phyloP scores from a whole-genome alignment of 768 basidiomycete species.

The Auriculariales sp. region DNA sequence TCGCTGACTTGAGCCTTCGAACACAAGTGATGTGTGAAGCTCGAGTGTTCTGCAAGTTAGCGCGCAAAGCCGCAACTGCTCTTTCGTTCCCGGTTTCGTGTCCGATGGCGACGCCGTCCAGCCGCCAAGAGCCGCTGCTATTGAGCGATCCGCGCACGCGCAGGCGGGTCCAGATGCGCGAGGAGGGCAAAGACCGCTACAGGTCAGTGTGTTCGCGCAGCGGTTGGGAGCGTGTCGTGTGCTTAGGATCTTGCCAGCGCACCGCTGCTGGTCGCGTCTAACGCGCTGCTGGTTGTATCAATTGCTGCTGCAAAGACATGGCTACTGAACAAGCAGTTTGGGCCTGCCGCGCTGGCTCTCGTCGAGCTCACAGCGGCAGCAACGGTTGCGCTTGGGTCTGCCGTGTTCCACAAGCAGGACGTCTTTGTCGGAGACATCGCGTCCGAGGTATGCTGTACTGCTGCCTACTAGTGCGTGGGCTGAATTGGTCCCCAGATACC shows the following conservation, averaged over 20 bases:
- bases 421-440: slow-evolving; percentile 35
- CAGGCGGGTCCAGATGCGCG: background rate
- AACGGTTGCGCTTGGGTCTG: slow-evolving; percentile 38
- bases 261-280: slow-evolving; percentile 42
- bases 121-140: background rate
- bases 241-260: slow-evolving; percentile 11
- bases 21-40: too few relatives aligned
- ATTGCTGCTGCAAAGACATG: slow-evolving; percentile 53
- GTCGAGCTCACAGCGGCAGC: slow-evolving; percentile 29
- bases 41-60: too few relatives aligned
- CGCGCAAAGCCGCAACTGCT: too few relatives aligned
- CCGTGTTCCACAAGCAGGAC: slow-evolving; percentile 50
- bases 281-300: slow-evolving; percentile 47
- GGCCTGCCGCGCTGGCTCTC: slow-evolving; percentile 65
- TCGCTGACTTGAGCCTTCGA: too few relatives aligned
- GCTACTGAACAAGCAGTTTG: slow-evolving; percentile 49
- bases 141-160: background rate
- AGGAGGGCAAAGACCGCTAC: background rate
- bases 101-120: background rate
- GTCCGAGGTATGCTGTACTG: slow-evolving; percentile 35
- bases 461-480: slow-evolving; percentile 3
- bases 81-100: too few relatives aligned
- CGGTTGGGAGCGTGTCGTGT: background rate
- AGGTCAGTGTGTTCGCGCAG: background rate
- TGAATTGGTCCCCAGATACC: slow-evolving; percentile 38